These are phyloP conservation scores for Ophiocytium majus DNA, from an alignment of 352 stramenopile genomes.

Conservation along the genomic window DNA sequence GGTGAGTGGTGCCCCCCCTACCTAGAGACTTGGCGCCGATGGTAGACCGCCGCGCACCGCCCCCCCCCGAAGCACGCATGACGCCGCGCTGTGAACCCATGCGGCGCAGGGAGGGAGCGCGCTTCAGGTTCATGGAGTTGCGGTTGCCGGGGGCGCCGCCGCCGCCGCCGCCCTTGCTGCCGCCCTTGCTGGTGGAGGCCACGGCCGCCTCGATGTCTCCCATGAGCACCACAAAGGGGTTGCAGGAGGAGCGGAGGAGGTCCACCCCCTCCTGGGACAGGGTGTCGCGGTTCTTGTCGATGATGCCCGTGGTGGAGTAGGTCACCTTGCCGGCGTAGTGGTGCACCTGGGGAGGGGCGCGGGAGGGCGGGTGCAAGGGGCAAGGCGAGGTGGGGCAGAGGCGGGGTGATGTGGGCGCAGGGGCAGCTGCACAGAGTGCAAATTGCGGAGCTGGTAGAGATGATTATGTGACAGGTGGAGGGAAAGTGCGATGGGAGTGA, in stretches of 20 bases:
- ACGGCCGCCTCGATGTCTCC: constrained; percentile 41
- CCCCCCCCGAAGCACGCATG: constrained; percentile 17
- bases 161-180: neutral
- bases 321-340: constrained; percentile 87
- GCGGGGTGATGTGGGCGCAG: too few species aligned
- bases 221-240: constrained; percentile 48
- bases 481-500: too few species aligned
- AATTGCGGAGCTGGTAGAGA: too few species aligned
- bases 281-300: constrained; percentile 91
- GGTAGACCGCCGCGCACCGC: constrained; percentile 22
- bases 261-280: constrained; percentile 74
- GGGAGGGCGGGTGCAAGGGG: too few species aligned
- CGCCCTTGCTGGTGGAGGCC: neutral
- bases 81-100: neutral
- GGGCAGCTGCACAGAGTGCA: too few species aligned
- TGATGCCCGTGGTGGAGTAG: constrained; percentile 85
- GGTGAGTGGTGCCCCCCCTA: too few species aligned
- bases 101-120: neutral
- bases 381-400: constrained; percentile 57
- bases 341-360: too few species aligned
- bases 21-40: constrained; percentile 50
- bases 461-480: too few species aligned
- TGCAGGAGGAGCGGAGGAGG: constrained; percentile 40
- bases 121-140: constrained; percentile 18
- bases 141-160: neutral